These are phyloP conservation scores for Otatea glauca DNA, from an alignment of 176 grass and related monocot genomes.

Conservation along the genomic window DNA sequence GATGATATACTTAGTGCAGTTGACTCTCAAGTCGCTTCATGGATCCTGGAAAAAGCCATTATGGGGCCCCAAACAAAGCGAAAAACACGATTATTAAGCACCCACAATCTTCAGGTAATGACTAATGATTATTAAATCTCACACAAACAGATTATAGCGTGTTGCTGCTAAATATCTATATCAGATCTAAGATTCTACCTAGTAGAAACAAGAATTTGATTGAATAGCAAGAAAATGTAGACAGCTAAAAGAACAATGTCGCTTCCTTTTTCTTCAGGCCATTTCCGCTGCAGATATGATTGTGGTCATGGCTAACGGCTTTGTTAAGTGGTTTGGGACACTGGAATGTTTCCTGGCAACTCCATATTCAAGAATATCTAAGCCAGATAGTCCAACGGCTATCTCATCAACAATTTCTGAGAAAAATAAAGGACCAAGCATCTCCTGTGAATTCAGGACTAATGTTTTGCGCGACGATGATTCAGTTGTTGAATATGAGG, in stretches of 20 bases:
- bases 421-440: constrained; percentile 48
- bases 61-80: constrained; percentile 57
- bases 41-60: constrained; percentile 77
- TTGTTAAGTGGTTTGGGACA: constrained; percentile 71
- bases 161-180: constrained; percentile 2
- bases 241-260: background rate
- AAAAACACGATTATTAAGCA: constrained; percentile 92
- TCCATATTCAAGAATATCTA: constrained; percentile 63
- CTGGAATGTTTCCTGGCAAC: constrained; percentile 65
- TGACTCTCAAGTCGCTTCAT: constrained; percentile 92
- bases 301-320: constrained; percentile 77
- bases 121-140: constrained; percentile 31
- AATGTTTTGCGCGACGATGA: constrained; percentile 47
- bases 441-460: constrained; percentile 45
- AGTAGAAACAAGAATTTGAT: background rate
- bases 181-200: constrained; percentile 26
- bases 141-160: background rate
- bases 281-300: constrained; percentile 91
- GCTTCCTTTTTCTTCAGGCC: constrained; percentile 56
- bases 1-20: constrained; percentile 96
- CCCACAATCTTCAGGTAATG: constrained; percentile 81
- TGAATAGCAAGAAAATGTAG: constrained; percentile 4
- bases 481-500: constrained; percentile 46
- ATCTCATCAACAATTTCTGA: constrained; percentile 43
- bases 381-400: constrained; percentile 53